Evolutionary conservation across 2,329 filamentous ascomycete species (phyloP), one percentile per base, ranked within the genome.

Genomic region (Sarocladium brachiariae): DNA sequence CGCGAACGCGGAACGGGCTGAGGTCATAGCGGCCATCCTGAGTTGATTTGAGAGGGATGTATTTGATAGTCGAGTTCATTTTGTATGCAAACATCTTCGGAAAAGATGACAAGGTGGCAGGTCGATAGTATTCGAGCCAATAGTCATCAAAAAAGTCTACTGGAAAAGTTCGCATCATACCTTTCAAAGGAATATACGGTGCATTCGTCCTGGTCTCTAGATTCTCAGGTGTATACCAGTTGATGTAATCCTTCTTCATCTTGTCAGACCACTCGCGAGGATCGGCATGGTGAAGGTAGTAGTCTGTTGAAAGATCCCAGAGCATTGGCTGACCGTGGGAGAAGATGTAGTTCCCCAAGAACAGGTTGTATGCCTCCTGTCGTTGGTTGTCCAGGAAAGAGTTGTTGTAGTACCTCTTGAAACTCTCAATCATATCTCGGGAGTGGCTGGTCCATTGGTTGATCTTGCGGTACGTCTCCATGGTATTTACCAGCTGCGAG

Each of bases 361-460:
- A 99, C 9, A 99, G 74, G 58, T 99, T 99, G 67, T 97, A 97
- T 1, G 93, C 93, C 68, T 99, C 93, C 68, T 99, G 93, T 27
- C 93, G 83, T 64, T 99, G 93, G n/a, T 87, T 91, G 65, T 99
- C 93, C 8, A 99, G 78, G 65, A 99, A 99, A 0, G 92, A 95
- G 63, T 99, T 99, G 70, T 97, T 96, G 68, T 99, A 99, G 66
- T 97, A 99, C 24, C 93, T 82, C 67, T 97, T 99, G 74, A 99
- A 96, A 65, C 89, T 96, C 70, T 99, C 93, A 19, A 99, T 91
- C 92, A 99, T 97, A 66, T 99, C 93, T 57, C 93, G 81, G 2
- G 92, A 96, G 65, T 96, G 90, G 59, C 89, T 96, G 21, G 90
- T 95, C 93, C 93, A 99, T 65, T 97, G 92, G 58, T 97, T 97